These are phyloP conservation scores for Fusarium fujikuroi DNA, from an alignment of 2,329 filamentous ascomycete species.

Conservation along the genomic window DNA sequence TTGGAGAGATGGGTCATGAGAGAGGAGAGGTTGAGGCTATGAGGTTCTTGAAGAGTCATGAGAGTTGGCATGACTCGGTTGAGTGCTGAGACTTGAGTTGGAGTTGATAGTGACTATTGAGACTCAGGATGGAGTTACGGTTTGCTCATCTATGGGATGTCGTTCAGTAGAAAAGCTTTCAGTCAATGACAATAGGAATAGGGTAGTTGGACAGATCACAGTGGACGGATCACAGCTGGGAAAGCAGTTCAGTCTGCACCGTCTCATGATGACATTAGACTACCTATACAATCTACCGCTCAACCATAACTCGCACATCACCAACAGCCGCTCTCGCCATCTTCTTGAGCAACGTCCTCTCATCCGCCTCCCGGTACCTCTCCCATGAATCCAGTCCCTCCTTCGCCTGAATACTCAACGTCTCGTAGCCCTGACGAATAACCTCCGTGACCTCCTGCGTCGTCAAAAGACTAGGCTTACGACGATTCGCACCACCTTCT, in stretches of 20 bases:
- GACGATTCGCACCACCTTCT: constrained; percentile 54
- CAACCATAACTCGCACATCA: constrained; percentile 65
- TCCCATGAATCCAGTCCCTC: constrained; percentile 90
- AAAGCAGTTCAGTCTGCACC: background rate
- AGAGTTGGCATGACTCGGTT: background rate
- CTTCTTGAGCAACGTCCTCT: constrained; percentile 86
- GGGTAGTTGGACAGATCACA: background rate
- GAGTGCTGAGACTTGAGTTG: background rate
- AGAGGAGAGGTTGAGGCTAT: background rate
- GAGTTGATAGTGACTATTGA: background rate
- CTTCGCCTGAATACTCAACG: constrained; percentile 87
- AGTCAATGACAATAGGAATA: background rate
- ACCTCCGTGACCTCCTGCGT: constrained; percentile 87
- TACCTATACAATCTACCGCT: constrained; percentile 42
- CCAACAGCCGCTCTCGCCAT: constrained; percentile 81
- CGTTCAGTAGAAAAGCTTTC: background rate
- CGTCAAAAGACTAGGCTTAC: constrained; percentile 75
- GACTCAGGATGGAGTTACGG: background rate
- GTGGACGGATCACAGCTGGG: background rate
- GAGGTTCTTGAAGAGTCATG: background rate
- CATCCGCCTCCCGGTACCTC: constrained; percentile 85
- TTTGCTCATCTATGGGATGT: background rate
- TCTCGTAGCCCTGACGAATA: constrained; percentile 97
- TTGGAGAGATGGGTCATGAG: background rate
- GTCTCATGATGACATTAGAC: constrained; percentile 13